Percentiles rank a stretch among this genome's conserved stretches.
These are phyloP conservation scores for Murraya paniculata DNA, from an alignment of 345 rosid species.

Conservation along the genomic window DNA sequence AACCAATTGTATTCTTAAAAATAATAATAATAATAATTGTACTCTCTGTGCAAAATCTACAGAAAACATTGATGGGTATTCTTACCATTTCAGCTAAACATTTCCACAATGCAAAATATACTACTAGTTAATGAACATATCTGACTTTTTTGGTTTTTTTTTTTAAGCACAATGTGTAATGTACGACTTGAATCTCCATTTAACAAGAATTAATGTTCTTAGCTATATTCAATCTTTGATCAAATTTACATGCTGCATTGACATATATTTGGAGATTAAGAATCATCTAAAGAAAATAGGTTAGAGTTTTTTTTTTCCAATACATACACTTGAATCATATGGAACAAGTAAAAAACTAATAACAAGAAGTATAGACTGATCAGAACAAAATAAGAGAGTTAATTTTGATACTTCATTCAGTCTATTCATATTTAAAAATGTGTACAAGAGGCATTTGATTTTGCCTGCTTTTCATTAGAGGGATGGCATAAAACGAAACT, in stretches of 20 bases:
- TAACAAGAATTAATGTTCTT: neutral
- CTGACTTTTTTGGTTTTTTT: too few species aligned
- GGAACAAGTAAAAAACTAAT: neutral
- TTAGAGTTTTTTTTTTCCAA: too few species aligned
- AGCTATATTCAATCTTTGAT: neutral
- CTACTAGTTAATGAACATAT: too few species aligned
- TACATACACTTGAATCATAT: neutral
- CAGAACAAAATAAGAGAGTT: neutral
- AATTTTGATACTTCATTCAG: neutral
- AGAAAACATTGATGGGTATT: neutral
- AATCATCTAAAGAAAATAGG: too few species aligned
- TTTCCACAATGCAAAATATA: neutral
- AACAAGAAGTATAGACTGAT: neutral
- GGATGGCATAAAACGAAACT: neutral
- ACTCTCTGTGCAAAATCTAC: neutral
- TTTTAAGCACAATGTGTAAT: too few species aligned
- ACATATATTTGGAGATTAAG: too few species aligned
- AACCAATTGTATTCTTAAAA: neutral
- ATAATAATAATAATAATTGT: constrained; percentile 2
- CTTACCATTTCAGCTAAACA: neutral
- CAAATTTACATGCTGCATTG: too few species aligned
- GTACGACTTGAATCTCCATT: neutral
- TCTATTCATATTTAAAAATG: constrained; percentile 1
- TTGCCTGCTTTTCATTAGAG: neutral
- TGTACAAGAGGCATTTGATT: neutral